A percentile compares a stretch with the other conserved stretches of the same genome.
phyloP scores from a whole-genome alignment of 2,329 filamentous ascomycete species.

The Simplicillium aogashimaense region DNA sequence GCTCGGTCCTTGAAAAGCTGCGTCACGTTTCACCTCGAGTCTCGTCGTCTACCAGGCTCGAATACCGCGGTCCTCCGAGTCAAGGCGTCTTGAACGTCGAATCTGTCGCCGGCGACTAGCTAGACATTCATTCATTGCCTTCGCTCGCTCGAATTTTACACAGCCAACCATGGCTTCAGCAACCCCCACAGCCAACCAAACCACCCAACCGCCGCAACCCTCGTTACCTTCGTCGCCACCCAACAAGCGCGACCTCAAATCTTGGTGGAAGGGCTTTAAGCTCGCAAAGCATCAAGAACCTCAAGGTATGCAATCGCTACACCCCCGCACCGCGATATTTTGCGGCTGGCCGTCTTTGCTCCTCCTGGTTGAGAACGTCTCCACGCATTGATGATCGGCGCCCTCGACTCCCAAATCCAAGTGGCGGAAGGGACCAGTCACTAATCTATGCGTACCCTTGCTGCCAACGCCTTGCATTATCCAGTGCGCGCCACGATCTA shows the following conservation, averaged over 20 bases:
- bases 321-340: background rate
- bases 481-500: background rate
- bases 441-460: background rate
- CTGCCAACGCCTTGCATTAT: background rate
- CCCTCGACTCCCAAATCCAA: too few species aligned
- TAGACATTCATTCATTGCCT: too few species aligned
- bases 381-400: too few species aligned
- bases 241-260: constrained; percentile 78
- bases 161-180: constrained; percentile 23
- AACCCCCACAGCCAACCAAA: constrained; percentile 20
- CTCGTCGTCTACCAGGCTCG: too few species aligned
- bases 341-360: background rate
- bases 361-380: background rate
- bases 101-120: too few species aligned
- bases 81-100: too few species aligned
- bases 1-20: too few species aligned
- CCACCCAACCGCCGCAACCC: constrained; percentile 17
- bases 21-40: too few species aligned
- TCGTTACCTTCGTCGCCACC: constrained; percentile 53
- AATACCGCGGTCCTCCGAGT: too few species aligned
- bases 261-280: constrained; percentile 97
- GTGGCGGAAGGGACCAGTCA: too few species aligned
- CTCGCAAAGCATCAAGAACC: constrained; percentile 48
- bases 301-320: constrained; percentile 31
- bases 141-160: too few species aligned